phyloP scores from a whole-genome alignment of 208 protist species.

The Leishmania major region DNA sequence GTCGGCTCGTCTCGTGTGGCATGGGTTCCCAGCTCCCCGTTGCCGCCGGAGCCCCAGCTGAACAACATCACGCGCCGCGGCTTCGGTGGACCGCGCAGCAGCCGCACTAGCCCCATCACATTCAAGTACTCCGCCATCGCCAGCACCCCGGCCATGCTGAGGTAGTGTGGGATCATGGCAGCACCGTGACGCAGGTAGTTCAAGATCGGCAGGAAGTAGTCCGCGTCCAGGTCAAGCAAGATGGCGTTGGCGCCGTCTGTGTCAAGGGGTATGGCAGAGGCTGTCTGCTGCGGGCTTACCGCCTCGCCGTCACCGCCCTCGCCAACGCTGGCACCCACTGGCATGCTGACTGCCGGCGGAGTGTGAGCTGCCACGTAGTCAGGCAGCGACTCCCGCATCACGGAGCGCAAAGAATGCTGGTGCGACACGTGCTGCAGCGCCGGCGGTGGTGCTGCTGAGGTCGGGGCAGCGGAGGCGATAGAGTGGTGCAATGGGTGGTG shows the following conservation, averaged over 20 bases:
- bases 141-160: conserved; percentile 60
- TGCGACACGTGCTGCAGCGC: background rate
- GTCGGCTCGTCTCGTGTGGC: conserved; percentile 48
- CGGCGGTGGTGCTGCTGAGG: background rate
- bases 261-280: conserved; percentile 47
- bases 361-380: background rate
- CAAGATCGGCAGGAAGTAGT: conserved; percentile 80
- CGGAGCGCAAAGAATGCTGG: background rate
- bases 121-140: conserved; percentile 82
- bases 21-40: conserved; percentile 84
- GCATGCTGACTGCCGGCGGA: background rate
- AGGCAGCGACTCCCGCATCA: background rate
- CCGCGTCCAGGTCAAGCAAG: conserved; percentile 81
- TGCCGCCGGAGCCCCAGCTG: conserved; percentile 79
- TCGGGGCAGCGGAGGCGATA: background rate
- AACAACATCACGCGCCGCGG: conserved; percentile 65
- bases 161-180: conserved; percentile 58
- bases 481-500: background rate
- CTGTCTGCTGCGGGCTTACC: conserved; percentile 24
- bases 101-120: conserved; percentile 54
- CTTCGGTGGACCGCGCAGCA: conserved; percentile 44
- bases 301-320: conserved; percentile 22
- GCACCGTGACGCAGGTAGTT: conserved; percentile 81
- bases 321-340: background rate
- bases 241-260: conserved; percentile 61